phyloP scores from a whole-genome alignment of 2,329 filamentous ascomycete species.

The Aspergillus nomiae region DNA sequence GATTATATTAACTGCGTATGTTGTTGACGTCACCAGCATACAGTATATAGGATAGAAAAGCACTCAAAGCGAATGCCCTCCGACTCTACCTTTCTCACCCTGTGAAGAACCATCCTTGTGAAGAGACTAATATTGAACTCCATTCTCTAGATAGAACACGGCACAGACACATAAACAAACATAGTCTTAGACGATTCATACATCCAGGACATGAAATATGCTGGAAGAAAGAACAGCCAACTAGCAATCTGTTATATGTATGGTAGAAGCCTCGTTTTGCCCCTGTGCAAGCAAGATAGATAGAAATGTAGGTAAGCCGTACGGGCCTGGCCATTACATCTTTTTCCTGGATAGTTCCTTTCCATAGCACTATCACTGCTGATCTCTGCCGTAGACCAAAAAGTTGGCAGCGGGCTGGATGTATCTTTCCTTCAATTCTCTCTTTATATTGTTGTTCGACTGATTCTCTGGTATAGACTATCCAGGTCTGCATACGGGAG shows the following conservation, averaged over 20 bases:
- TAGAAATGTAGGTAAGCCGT: background rate
- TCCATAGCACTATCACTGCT: background rate
- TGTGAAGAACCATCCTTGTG: too few relatives aligned
- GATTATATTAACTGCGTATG: background rate
- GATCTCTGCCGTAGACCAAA: too few relatives aligned
- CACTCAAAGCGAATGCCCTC: background rate
- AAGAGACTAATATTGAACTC: background rate
- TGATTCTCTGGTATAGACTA: too few relatives aligned
- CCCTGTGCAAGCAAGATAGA: background rate
- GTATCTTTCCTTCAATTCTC: too few relatives aligned
- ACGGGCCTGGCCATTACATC: background rate
- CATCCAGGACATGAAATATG: background rate
- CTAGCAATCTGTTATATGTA: background rate
- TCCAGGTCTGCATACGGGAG: background rate
- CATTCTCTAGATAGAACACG: background rate
- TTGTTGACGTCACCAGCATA: background rate
- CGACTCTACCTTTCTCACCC: background rate
- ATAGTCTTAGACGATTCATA: background rate
- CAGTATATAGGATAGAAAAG: background rate
- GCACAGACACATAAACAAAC: background rate
- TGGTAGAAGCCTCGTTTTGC: background rate
- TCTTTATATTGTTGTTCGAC: too few relatives aligned
- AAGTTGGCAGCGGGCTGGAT: too few relatives aligned
- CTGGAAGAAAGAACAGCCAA: background rate
- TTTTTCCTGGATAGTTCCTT: background rate